Percentiles rank a stretch among this genome's conserved stretches.
These are phyloP conservation scores for Botrytis squamosa DNA, from an alignment of 2,329 filamentous ascomycete genomes.

Conservation along the genomic window DNA sequence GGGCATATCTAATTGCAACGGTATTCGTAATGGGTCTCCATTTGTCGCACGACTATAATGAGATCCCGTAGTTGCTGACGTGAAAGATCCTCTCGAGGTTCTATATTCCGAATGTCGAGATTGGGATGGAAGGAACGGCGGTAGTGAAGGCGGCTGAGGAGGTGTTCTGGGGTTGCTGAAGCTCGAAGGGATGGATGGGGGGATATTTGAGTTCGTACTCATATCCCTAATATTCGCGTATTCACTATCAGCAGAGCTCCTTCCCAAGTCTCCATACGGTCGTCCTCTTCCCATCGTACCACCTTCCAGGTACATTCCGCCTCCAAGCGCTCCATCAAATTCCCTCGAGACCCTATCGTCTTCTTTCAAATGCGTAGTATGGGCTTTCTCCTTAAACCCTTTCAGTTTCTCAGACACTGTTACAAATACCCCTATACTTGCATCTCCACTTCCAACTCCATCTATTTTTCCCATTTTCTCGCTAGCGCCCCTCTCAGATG, in stretches of 20 bases:
- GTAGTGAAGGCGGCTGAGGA: not conserved
- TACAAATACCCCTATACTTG: not conserved
- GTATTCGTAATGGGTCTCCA: not conserved
- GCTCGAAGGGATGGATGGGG: not conserved
- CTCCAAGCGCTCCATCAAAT: slow-evolving; percentile 4
- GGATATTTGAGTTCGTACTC: not conserved
- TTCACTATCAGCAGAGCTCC: no score
- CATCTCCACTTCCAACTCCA: not conserved
- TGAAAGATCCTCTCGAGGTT: not conserved
- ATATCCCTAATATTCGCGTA: not conserved
- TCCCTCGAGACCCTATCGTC: slow-evolving; percentile 5
- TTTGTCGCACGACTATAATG: slow-evolving; percentile 3
- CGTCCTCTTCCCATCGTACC: not conserved
- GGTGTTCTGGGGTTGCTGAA: not conserved
- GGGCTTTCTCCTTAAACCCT: not conserved
- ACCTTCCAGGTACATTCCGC: not conserved
- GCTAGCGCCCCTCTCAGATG: not conserved
- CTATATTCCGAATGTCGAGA: not conserved
- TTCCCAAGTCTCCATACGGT: no score
- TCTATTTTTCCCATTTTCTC: not conserved
- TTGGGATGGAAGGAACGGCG: not conserved
- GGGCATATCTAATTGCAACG: not conserved
- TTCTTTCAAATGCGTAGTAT: not conserved
- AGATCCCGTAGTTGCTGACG: not conserved
- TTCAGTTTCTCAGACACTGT: not conserved